Base-by-base conservation (phyloP, 176 grass and related monocot genomes). In the Pontederia paniculata region DNA sequence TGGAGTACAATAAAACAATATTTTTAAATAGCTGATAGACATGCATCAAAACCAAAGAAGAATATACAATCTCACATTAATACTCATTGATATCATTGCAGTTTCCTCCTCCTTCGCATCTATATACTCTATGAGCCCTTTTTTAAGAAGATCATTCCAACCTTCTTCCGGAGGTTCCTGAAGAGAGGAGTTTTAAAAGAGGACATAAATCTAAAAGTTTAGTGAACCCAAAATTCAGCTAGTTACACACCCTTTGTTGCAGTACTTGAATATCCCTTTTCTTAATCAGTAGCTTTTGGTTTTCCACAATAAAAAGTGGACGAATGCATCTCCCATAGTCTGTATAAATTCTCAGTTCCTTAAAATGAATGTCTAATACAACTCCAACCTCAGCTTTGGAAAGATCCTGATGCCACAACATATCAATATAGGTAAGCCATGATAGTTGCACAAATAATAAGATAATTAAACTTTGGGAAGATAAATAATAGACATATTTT, bases 331-430 rank as follows among this genome's bases (percentile, higher is more conserved):
- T 86, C 10, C 93, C 93, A 66, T 98, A 98, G 74, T 98, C 93
- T 2, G 93, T 98, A 63, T 98, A 98, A 47, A 98, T 83, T 53
- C 93, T 55, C 55, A 98, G 83, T 75, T 98, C 93, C 57, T 91
- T 91, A 15, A 98, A 86, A 59, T 77, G 80, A 74, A 91, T 84
- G 84, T 98, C 93, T 68, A 83, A 83, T 71, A 91, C 87, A 18
- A 98, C 93, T 62, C 93, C 93, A 74, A 98, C 93, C 61, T 98
- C 93, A 75, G 93, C 91, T 74, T 98, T 91, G 49, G 91, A 86
- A 68, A 91, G 86, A 82, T 91, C 88, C 86, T 91, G 80, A 2
- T 37, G 28, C 5, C 28, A 37, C 28, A 6, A 37, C n/a, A 37
- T 37, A 37, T 37, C 28, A 37, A 6, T 37, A 37, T 37, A 37